These are phyloP conservation scores for Raffaelea arxii DNA, from an alignment of 2,329 filamentous ascomycete species.

Conservation along the genomic window DNA sequence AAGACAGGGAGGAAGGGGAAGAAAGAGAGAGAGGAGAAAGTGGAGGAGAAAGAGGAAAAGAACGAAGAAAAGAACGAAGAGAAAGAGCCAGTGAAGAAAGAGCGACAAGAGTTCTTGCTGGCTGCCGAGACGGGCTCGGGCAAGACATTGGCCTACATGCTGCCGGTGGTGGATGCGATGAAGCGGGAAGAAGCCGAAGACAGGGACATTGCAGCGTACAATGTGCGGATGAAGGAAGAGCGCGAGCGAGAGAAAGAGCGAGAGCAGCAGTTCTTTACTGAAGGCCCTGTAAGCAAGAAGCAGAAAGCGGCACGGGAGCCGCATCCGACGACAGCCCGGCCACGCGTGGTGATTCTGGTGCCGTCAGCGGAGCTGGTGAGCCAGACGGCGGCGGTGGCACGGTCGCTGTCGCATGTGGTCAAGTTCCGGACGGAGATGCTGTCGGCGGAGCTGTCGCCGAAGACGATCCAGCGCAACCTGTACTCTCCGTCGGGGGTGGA, in stretches of 20 bases:
- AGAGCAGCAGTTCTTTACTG: conserved; percentile 46
- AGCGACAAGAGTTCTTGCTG: conserved; percentile 56
- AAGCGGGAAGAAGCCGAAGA: conserved; percentile 65
- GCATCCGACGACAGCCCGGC: conserved; percentile 66
- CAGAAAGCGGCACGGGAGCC: no score
- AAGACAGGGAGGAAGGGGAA: conserved; percentile 19
- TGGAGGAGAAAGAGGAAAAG: conserved; percentile 33
- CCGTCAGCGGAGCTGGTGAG: conserved; percentile 86
- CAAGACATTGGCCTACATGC: conserved; percentile 87
- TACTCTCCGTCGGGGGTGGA: conserved; percentile 78
- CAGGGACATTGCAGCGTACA: conserved; percentile 45
- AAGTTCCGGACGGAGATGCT: conserved; percentile 83
- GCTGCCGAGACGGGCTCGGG: conserved; percentile 96
- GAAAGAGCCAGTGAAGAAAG: neutral
- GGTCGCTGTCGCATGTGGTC: conserved; percentile 70
- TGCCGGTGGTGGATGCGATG: conserved; percentile 76
- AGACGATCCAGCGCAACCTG: conserved; percentile 73
- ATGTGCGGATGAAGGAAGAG: conserved; percentile 43
- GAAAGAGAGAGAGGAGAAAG: neutral
- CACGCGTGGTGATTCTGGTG: conserved; percentile 75
- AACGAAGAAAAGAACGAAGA: conserved; percentile 19
- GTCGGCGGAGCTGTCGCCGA: conserved; percentile 65
- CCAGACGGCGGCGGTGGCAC: conserved; percentile 75
- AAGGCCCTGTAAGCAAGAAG: no score
- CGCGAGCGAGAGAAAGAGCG: conserved; percentile 38